Conservation (phyloP, 805 yeast species). For the Blastobotrys robertii region DNA sequence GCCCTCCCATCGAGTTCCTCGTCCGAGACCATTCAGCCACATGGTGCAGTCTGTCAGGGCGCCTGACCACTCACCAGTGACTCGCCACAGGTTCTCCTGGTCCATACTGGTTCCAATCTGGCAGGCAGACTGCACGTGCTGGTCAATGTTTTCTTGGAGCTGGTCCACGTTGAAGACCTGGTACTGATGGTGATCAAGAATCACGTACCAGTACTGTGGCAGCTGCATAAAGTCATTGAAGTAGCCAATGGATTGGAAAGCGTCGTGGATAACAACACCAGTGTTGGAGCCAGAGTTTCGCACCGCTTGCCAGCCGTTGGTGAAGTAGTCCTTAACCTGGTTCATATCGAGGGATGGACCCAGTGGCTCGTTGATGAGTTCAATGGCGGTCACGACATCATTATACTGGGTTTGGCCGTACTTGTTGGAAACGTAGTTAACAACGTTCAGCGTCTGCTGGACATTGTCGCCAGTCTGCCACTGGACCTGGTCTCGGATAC, state of each 20-base stretch:
- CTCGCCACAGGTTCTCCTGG: conserved; percentile 57
- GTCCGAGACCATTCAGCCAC: conserved; percentile 81
- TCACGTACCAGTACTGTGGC: conserved; percentile 50
- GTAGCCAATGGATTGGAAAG: conserved; percentile 50
- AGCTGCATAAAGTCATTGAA: conserved; percentile 50
- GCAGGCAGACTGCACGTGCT: conserved; percentile 50
- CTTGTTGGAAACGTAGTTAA: conserved; percentile 45
- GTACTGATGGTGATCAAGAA: conserved; percentile 84
- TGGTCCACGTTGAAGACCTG: conserved; percentile 68
- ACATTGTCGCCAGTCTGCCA: conserved; percentile 47
- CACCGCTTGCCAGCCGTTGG: conserved; percentile 52
- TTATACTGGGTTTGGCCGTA: conserved; percentile 43
- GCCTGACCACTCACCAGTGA: conserved; percentile 85
- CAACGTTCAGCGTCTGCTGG: conserved; percentile 44
- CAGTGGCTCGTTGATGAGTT: conserved; percentile 82
- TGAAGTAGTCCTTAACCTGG: conserved; percentile 48
- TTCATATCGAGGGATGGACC: conserved; percentile 57
- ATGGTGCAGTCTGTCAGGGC: conserved; percentile 87
- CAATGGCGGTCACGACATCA: conserved; percentile 75
- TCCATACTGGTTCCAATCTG: conserved; percentile 37
- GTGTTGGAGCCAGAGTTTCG: conserved; percentile 43
- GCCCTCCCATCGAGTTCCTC: conserved; percentile 77
- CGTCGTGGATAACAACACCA: conserved; percentile 72
- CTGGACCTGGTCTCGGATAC: conserved; percentile 51
- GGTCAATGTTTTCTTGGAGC: conserved; percentile 47